Base-by-base conservation (phyloP, 352 stramenopile species). In the Pythium folliculosum region DNA sequence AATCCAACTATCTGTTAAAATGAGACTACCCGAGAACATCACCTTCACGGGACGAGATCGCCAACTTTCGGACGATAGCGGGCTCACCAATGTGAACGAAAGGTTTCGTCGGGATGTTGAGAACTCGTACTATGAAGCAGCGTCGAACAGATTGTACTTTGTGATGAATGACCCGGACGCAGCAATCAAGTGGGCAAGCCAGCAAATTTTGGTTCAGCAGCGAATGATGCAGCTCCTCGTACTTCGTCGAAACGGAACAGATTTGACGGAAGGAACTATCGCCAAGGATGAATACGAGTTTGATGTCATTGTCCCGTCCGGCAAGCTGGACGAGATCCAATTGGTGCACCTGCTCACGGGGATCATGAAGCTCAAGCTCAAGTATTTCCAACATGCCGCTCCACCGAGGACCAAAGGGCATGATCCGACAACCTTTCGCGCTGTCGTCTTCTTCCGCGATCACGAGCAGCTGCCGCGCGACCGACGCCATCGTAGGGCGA, bases 381-480 rank as follows among this genome's bases (percentile, higher is more conserved):
- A 43, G 37, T 43, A 13, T 43, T 13, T 43, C 37, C 37, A 43
- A 43, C 37, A 13, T 43, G 37, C 37, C 7, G 13, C 37, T 7
- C 37, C 37, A 43, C 7, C 37, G 37, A 43, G 13, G 37, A 13
- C 7, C 7, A 7, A 43, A 43, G 13, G 7, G 13, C 13, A 43
- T 13, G 37, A 43, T 43, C 37, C 37, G 37, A 43, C 37, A 7
- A 13, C 13, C 13, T 43, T 43, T 13, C 37, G 37, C 13, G 37
- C 13, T 7, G 37, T 76, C 74, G 58, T 91, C 80, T 49, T 81
- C 78, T 51, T 86, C 79, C 8, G 76, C 77, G 35, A 90, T 53
- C 17, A 58, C 72, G 21, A 81, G 66, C 10, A 91, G 53, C 22
- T 82, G 67, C 32, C 80, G 65, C 16, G 82, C 73, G 12, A 90